A percentile compares a stretch with the other conserved stretches of the same genome.
Evolutionary conservation across 2,329 filamentous ascomycete species (phyloP).

Genomic region (Graphium sp.): DNA sequence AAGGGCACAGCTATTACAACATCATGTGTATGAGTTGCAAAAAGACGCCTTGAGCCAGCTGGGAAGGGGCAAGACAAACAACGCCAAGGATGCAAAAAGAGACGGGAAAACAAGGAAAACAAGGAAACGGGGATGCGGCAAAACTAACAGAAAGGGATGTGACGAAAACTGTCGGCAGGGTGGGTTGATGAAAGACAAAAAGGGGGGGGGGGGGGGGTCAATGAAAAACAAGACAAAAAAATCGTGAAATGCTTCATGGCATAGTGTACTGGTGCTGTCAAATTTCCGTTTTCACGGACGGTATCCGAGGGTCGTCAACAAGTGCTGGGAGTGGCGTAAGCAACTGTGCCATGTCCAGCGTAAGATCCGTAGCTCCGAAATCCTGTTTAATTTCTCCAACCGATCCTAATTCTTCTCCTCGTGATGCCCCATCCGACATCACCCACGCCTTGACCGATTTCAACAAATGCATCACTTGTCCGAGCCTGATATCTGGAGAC

Average conservation of each 20-base stretch:
- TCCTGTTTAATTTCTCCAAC: conserved; percentile 51
- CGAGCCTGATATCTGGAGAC: conserved; percentile 40
- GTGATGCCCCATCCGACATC: conserved; percentile 42
- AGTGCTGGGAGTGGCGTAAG: conserved; percentile 42
- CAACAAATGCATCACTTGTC: conserved; percentile 41
- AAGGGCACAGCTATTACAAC: too few relatives aligned
- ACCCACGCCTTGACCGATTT: conserved; percentile 45
- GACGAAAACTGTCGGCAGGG: not conserved
- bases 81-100: conserved; percentile 3
- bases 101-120: conserved; percentile 4
- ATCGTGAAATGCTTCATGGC: too few relatives aligned
- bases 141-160: conserved; percentile 4
- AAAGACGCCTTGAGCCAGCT: too few relatives aligned
- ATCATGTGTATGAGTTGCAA: too few relatives aligned
- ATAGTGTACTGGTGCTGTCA: too few relatives aligned
- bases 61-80: conserved; percentile 1
- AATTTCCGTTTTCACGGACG: conserved; percentile 23
- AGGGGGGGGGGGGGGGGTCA: conserved; percentile 5
- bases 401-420: conserved; percentile 51
- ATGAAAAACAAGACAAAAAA: conserved; percentile 7
- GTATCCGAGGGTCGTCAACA: conserved; percentile 22
- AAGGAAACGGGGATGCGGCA: conserved; percentile 4
- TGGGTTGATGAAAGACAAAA: not conserved
- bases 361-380: conserved; percentile 46
- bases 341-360: conserved; percentile 54